phyloP scores from a whole-genome alignment of 148 eudicot species.

The Suaeda aralocaspica region DNA sequence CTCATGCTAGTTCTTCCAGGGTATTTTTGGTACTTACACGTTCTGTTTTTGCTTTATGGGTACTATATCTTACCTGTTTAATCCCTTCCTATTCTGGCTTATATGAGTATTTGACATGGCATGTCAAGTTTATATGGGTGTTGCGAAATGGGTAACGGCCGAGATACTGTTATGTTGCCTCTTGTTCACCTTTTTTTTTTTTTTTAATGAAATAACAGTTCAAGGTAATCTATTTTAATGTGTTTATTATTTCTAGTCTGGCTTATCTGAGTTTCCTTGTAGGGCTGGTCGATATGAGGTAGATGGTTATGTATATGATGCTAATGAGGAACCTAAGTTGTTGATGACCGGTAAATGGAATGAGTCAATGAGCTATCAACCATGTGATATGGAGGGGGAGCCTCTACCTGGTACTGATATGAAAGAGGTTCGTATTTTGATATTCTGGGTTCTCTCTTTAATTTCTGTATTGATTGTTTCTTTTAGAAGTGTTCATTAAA shows the following conservation, averaged over 20 bases:
- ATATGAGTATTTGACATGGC: not conserved
- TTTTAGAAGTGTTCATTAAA: not conserved
- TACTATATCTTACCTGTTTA: not conserved
- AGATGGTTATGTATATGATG: slow-evolving; percentile 94
- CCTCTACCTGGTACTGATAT: slow-evolving; percentile 80
- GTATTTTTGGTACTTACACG: slow-evolving; percentile 2
- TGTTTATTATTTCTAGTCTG: not conserved
- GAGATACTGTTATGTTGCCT: too few relatives aligned
- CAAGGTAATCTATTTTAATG: not conserved
- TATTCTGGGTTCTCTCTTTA: not conserved
- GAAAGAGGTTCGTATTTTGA: slow-evolving; percentile 63
- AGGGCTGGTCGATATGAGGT: slow-evolving; percentile 97
- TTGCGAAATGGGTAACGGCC: too few relatives aligned
- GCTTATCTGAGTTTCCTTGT: slow-evolving; percentile 27
- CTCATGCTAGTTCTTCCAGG: not conserved
- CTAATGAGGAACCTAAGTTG: slow-evolving; percentile 87
- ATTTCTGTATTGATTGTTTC: not conserved
- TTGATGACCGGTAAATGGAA: slow-evolving; percentile 99
- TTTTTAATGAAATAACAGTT: not conserved
- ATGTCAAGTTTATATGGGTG: not conserved
- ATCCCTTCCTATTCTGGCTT: slow-evolving; percentile 6
- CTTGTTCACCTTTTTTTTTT: too few relatives aligned
- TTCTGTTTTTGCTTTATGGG: not conserved
- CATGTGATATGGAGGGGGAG: slow-evolving; percentile 92
- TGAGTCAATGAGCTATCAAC: slow-evolving; percentile 87